Percentiles rank a stretch among this genome's conserved stretches.
Evolutionary conservation across 139 green algal species (phyloP).

Genomic region (Haematococcus lacustris): DNA sequence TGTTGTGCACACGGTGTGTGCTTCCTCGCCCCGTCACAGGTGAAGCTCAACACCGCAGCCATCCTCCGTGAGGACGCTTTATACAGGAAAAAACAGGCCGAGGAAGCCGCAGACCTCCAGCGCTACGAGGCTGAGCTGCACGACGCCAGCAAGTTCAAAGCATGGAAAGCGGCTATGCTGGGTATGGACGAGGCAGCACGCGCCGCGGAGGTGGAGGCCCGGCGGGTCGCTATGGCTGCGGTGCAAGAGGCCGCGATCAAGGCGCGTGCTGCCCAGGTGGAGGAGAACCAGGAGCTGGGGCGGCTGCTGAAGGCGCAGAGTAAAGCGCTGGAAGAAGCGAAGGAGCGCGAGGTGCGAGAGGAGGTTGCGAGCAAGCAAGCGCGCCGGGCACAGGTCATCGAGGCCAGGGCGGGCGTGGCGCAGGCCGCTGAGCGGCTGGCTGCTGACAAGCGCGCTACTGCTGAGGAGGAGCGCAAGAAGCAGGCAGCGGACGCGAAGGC

Average conservation of each 20-base stretch:
- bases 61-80: constrained; percentile 73
- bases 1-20: too few relatives aligned
- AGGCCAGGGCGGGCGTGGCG: constrained; percentile 28
- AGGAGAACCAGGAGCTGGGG: constrained; percentile 27
- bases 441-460: constrained; percentile 6
- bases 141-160: constrained; percentile 48
- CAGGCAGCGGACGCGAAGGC: constrained; percentile 20
- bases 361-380: constrained; percentile 27
- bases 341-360: constrained; percentile 35
- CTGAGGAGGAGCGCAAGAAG: constrained; percentile 12
- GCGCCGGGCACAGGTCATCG: constrained; percentile 28
- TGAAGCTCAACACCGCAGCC: constrained; percentile 63
- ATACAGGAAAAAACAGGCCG: constrained; percentile 59
- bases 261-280: constrained; percentile 19
- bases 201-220: constrained; percentile 20
- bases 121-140: constrained; percentile 61
- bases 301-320: constrained; percentile 31
- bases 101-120: constrained; percentile 55
- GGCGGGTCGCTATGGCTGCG: constrained; percentile 27
- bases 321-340: constrained; percentile 27
- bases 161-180: constrained; percentile 39
- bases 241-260: constrained; percentile 10
- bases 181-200: constrained; percentile 34
- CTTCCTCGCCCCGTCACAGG: constrained; percentile 22
- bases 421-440: constrained; percentile 30